Conservation (phyloP, 2,329 filamentous ascomycete species). For the Rosellinia necatrix region DNA sequence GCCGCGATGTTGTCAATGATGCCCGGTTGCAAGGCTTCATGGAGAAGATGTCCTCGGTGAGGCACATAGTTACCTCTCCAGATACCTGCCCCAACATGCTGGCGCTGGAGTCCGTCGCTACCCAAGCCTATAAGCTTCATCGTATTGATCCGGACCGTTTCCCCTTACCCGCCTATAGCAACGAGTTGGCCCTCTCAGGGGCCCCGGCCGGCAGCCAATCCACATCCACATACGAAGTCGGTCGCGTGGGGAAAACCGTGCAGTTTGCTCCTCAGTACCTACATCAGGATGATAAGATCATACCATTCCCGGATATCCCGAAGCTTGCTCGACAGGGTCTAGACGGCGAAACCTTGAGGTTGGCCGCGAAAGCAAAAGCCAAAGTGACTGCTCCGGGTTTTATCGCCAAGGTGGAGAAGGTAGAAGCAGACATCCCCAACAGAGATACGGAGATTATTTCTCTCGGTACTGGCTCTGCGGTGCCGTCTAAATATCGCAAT, state of each 20-base stretch:
- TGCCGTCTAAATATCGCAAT: constrained; percentile 93
- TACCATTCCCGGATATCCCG: constrained; percentile 54
- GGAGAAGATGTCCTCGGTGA: constrained; percentile 58
- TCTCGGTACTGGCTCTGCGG: constrained; percentile 87
- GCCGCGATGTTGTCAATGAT: constrained; percentile 67
- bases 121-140: constrained; percentile 70
- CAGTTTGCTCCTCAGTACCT: constrained; percentile 53
- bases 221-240: constrained; percentile 43
- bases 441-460: constrained; percentile 82
- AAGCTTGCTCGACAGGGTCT: constrained; percentile 48
- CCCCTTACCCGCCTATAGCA: constrained; percentile 68
- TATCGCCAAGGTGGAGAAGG: constrained; percentile 46
- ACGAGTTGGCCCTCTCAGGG: constrained; percentile 45
- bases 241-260: constrained; percentile 50
- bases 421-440: constrained; percentile 69
- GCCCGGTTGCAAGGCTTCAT: constrained; percentile 72
- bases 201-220: constrained; percentile 23
- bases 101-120: constrained; percentile 67
- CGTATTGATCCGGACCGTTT: constrained; percentile 77
- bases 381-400: constrained; percentile 35
- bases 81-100: constrained; percentile 79
- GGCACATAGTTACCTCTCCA: constrained; percentile 78
- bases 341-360: constrained; percentile 49
- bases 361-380: constrained; percentile 56
- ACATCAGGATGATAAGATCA: constrained; percentile 51